Base-by-base conservation (phyloP, 352 stramenopile species). In the Aphanomyces invadans region DNA sequence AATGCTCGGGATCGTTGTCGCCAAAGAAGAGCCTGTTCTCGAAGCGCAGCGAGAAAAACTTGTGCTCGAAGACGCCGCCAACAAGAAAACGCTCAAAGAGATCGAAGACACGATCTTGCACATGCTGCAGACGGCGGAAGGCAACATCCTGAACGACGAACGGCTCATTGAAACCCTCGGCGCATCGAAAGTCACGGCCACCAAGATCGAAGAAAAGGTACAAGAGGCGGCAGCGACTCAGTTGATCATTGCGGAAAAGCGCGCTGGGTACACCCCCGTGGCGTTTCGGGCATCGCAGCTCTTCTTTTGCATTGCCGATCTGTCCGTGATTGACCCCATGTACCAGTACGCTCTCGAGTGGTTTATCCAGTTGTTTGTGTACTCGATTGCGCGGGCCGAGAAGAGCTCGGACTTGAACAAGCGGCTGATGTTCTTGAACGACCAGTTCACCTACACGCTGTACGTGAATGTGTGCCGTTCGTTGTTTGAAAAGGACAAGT, bases 31-130 rank as follows among this genome's bases (percentile, higher is more conserved):
- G 51, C 83, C 92, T 0, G 93, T 95, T 49, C 73, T 98, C 11
- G 95, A 98, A 73, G 76, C 81, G 9, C 86, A 97, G 72, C 82
- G 92, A 33, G 88, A 97, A 70, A 88, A 96, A 53, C 76, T 98
- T n/a, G 89, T 98, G 36, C 74, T 98, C 0, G 91, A 98, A 65
- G 90, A 97, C 61, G 93, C 95, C 1, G 88, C 89, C 25, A 98
- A 97, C 72, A 97, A 98, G 74, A 92, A 95, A 54, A 92, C 85
- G 36, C 76, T 98, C 21, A 97, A 98, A 65, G 92, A 98, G 73
- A 97, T 98, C 48, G 95, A 98, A 74, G 95, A 98, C 71, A 95
- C 98, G 74, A 98, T 98, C 52, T 63, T 98, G 36, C 86, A 95
- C 65, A 64, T 98, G 46, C 71, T 98, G 0, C 88, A 96, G 62